phyloP scores from a whole-genome alignment of 495 filamentous ascomycete genomes.

The Amniculicola lignicola region DNA sequence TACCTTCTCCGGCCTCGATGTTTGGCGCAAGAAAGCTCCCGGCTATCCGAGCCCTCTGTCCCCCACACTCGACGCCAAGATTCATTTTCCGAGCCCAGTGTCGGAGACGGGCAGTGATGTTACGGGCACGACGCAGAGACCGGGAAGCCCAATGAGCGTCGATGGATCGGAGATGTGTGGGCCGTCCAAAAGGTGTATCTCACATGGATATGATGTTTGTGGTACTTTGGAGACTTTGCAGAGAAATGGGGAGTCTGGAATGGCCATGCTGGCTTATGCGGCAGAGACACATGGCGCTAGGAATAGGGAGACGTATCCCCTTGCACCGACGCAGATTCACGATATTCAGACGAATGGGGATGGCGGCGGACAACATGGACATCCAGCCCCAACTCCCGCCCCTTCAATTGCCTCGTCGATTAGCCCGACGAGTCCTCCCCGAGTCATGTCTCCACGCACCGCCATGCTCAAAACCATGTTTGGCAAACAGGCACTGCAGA shows the following conservation, averaged over 20 bases:
- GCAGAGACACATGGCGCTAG: no score
- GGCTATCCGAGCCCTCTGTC: constrained; percentile 19
- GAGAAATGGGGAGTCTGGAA: no score
- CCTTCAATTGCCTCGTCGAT: background rate
- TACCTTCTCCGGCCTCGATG: background rate
- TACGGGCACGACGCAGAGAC: background rate
- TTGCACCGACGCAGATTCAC: background rate
- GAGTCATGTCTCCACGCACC: constrained; percentile 16
- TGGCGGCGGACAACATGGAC: background rate
- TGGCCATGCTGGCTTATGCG: no score
- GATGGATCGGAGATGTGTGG: constrained; percentile 24
- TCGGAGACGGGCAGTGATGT: constrained; percentile 8
- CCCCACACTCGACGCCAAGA: constrained; percentile 13
- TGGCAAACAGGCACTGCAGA: constrained; percentile 15
- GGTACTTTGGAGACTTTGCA: no score
- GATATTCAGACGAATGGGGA: background rate
- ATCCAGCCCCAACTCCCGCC: background rate
- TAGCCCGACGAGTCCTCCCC: constrained; percentile 15
- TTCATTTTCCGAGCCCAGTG: constrained; percentile 7
- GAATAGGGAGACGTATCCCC: background rate
- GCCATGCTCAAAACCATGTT: constrained; percentile 29
- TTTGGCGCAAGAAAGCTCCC: background rate
- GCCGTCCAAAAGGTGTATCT: constrained; percentile 4
- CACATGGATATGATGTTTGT: constrained; percentile 19
- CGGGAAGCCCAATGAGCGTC: constrained; percentile 21